phyloP scores from a whole-genome alignment of 2,329 filamentous ascomycete genomes.

The Fusarium foetens region DNA sequence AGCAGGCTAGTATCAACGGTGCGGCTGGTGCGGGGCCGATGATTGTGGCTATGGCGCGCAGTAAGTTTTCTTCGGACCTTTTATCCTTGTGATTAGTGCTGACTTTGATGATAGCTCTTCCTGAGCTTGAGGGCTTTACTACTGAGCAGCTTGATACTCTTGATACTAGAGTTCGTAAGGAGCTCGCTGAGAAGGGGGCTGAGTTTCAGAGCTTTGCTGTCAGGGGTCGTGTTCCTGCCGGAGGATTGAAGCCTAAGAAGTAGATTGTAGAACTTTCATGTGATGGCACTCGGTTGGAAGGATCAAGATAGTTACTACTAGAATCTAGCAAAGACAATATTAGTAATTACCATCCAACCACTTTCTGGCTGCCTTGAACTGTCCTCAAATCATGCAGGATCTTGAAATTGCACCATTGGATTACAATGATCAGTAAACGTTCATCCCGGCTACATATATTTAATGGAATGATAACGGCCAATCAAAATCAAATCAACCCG shows the following conservation, averaged over 20 bases:
- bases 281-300: not conserved
- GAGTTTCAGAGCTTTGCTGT: slow-evolving; percentile 4
- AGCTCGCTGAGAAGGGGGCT: slow-evolving; percentile 2
- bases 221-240: not conserved
- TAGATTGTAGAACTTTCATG: not conserved
- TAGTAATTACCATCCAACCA: too few species aligned
- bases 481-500: not conserved
- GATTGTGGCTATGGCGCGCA: slow-evolving; percentile 8
- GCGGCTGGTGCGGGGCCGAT: slow-evolving; percentile 1
- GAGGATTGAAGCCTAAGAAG: not conserved
- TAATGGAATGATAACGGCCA: rapidly evolving
- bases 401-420: not conserved
- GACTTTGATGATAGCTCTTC: not conserved
- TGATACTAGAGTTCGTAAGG: not conserved
- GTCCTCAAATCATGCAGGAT: too few species aligned
- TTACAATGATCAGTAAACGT: not conserved
- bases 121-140: not conserved
- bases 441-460: rapidly evolving
- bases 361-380: too few species aligned
- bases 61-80: not conserved
- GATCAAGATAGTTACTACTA: too few species aligned
- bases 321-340: not conserved
- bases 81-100: not conserved
- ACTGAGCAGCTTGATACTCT: slow-evolving; percentile 3
- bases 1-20: slow-evolving; percentile 2